Evolutionary conservation across 441 rosid genomes (phyloP).

Genomic region (Hura crepitans): DNA sequence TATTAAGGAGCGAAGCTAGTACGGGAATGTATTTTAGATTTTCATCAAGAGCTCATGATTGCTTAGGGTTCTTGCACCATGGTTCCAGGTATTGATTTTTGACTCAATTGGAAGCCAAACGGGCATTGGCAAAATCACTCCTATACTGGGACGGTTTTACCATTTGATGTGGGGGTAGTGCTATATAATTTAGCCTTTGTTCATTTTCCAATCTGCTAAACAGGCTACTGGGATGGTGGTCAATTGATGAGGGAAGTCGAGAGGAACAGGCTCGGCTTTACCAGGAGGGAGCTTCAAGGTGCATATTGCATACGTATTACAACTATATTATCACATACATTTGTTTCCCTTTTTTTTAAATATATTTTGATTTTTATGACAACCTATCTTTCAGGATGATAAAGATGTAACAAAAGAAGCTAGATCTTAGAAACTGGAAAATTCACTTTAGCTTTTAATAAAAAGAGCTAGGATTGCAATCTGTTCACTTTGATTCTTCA

Average conservation of each 20-base stretch:
- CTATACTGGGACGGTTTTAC: background rate
- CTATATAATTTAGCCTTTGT: constrained; percentile 12
- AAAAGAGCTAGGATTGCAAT: background rate
- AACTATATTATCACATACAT: constrained; percentile 1
- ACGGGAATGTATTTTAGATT: constrained; percentile 66
- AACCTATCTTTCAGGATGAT: background rate
- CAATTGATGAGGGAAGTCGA: constrained; percentile 88
- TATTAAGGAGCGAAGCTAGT: constrained; percentile 55
- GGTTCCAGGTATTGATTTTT: constrained; percentile 74
- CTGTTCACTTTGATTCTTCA: background rate
- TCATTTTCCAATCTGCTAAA: constrained; percentile 20
- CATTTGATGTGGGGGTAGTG: constrained; percentile 9
- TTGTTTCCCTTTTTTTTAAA: background rate
- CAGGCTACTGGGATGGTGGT: constrained; percentile 99
- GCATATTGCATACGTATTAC: constrained; percentile 17
- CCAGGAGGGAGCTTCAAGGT: constrained; percentile 71
- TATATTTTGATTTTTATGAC: background rate
- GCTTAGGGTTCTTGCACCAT: constrained; percentile 84
- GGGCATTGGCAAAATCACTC: background rate
- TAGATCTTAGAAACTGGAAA: constrained; percentile 18
- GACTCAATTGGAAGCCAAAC: constrained; percentile 10
- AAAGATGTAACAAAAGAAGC: constrained; percentile 4
- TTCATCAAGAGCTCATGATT: constrained; percentile 71
- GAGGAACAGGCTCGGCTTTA: constrained; percentile 91
- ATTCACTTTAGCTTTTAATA: background rate